A percentile compares a stretch with the other conserved stretches of the same genome.
Evolutionary conservation across 345 rosid genomes (phyloP).

Genomic region (Trapa bicornis): DNA sequence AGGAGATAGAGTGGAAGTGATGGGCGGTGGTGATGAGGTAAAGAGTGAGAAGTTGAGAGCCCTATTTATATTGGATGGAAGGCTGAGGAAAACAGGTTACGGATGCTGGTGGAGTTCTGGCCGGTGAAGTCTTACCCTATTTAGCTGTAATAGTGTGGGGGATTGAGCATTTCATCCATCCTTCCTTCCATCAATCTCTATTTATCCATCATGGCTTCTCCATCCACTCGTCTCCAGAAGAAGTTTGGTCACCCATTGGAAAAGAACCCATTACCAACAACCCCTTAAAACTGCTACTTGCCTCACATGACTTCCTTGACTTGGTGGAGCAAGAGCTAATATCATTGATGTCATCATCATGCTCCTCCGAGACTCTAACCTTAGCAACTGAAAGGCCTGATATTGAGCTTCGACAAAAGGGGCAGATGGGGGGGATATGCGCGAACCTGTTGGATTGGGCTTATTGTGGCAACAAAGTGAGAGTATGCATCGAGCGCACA

Average conservation of each 20-base stretch:
- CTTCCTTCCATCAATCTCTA: neutral
- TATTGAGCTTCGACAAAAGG: conserved; percentile 87
- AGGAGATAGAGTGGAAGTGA: too few species aligned
- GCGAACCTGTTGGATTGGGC: conserved; percentile 80
- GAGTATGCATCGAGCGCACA: conserved; percentile 95
- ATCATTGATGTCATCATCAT: conserved; percentile 37
- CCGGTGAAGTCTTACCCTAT: too few species aligned
- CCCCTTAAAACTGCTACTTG: conserved; percentile 92
- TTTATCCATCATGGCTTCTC: conserved; percentile 32
- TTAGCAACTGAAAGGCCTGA: conserved; percentile 51
- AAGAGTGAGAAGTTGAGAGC: too few species aligned
- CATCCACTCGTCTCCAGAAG: conserved; percentile 48
- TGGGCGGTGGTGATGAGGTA: too few species aligned
- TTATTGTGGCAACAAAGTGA: conserved; percentile 96
- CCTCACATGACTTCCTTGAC: conserved; percentile 57
- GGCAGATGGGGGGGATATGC: conserved; percentile 74
- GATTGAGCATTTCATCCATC: neutral
- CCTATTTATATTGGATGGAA: too few species aligned
- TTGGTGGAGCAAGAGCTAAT: conserved; percentile 44
- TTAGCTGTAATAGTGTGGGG: too few species aligned
- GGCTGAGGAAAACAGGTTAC: too few species aligned
- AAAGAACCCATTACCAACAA: conserved; percentile 50
- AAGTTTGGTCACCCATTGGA: conserved; percentile 52
- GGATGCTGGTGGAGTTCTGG: too few species aligned
- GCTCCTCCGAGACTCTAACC: conserved; percentile 29